Base-by-base conservation (phyloP, 352 stramenopile species). In the Pythium aquatile region DNA sequence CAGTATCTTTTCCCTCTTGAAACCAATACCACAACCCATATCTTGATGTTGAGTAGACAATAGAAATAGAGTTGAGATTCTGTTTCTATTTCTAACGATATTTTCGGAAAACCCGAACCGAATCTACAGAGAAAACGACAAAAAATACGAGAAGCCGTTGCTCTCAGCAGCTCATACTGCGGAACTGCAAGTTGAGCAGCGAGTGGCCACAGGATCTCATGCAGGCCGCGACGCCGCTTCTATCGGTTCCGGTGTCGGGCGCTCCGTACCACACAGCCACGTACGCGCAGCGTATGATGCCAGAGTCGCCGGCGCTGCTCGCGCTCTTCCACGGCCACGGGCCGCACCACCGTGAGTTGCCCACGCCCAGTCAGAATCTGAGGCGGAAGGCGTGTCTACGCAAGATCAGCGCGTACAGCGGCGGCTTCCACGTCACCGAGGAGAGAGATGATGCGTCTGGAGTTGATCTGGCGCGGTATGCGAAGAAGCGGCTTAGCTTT, bases 401-500 rank as follows among this genome's bases (percentile, higher is more conserved):
- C 28, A 77, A 81, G 61, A 79, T 77, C 20, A 87, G 78, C 70
- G 76, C 76, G 10, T 87, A 85, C 61, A 70, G 63, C 49, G 68
- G 68, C 58, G 68, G 63, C n/a, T 71, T 59, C 42, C 54, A 63
- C 14, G 58, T 62, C 33, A 26, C 48, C 2, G 61, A 70, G 17
- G 58, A 70, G 29, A 40, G 46, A 0, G 39, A 30, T 26, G 53
- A 9, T 58, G 44, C 37, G 28, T 40, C 39, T 59, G 59, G 48
- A 77, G 60, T 20, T 69, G 69, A 17, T 58, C 69, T 29, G n/a
- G 42, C 10, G 75, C 74, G 30, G 65, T 85, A 40, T 70, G 73
- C 55, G 33, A 88, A 88, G 68, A 88, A 88, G 59, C 63, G 66
- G 39, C 68, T 88, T 1, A 84, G 75, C 57, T 88, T 88, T 61